A percentile compares a stretch with the other conserved stretches of the same genome.
Conservation (phyloP, 2,329 filamentous ascomycete genomes). For the Sordariomycetes sp. region DNA sequence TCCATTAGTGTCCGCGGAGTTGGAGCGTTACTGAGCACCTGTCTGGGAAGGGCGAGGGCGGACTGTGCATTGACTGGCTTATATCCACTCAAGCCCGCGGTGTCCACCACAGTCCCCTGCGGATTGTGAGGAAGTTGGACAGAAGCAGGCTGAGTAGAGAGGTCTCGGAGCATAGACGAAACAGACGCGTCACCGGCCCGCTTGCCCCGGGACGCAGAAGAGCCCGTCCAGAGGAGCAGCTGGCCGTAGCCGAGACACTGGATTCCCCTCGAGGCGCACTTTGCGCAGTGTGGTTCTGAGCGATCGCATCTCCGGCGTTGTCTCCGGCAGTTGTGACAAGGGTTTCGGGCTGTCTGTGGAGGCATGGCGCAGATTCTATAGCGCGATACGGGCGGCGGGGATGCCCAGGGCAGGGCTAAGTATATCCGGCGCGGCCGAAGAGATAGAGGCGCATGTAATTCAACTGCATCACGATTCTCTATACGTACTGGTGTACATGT, state of each 20-base stretch:
- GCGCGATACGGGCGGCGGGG: no score
- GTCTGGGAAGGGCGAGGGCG: no score
- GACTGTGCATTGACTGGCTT: no score
- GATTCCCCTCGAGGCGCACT: not conserved
- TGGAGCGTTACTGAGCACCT: not conserved
- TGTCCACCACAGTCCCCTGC: no score
- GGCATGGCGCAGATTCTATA: not conserved
- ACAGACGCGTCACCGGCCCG: not conserved
- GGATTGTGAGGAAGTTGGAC: no score
- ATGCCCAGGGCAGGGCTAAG: no score
- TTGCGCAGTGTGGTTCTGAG: not conserved
- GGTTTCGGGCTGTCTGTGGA: not conserved
- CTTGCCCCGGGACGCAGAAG: not conserved
- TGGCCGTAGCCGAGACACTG: not conserved
- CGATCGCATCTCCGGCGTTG: not conserved
- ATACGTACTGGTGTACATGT: no score
- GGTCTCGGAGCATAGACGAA: not conserved
- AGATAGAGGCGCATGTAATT: no score
- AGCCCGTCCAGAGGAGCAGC: not conserved
- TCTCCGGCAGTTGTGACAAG: not conserved
- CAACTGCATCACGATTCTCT: no score
- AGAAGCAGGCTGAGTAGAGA: no score
- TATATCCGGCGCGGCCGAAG: no score
- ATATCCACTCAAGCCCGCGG: no score
- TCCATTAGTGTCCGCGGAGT: slow-evolving; percentile 20